Evolutionary conservation across 768 basidiomycete genomes (phyloP).

Genomic region (Tulasnella sp.): DNA sequence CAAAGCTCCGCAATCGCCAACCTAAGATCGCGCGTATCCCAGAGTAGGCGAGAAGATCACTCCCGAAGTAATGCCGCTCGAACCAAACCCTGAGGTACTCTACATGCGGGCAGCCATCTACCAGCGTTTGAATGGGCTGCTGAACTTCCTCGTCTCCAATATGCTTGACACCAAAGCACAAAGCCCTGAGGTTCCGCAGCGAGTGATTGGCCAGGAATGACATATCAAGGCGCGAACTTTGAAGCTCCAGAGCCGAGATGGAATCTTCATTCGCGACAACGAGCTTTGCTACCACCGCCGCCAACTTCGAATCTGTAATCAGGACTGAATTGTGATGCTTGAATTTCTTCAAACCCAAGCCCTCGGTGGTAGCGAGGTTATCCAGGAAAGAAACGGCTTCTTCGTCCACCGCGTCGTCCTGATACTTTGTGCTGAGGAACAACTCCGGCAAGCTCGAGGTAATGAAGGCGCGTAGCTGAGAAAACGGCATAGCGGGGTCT

Average conservation of each 20-base stretch:
- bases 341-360: not conserved
- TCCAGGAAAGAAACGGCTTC: not conserved
- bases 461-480: not conserved
- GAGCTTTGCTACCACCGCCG: too few relatives aligned
- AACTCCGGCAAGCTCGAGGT: not conserved
- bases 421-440: not conserved
- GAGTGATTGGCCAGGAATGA: not conserved
- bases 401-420: not conserved
- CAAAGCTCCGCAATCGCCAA: not conserved
- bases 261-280: not conserved
- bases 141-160: not conserved
- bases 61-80: too few relatives aligned
- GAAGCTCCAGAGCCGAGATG: not conserved
- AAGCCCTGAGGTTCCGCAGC: not conserved
- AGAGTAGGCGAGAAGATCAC: not conserved
- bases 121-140: not conserved
- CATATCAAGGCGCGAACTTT: not conserved
- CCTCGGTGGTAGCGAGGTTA: not conserved
- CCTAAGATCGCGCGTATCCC: not conserved
- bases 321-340: not conserved
- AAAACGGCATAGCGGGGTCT: not conserved
- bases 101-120: not conserved
- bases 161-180: not conserved
- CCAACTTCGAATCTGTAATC: not conserved
- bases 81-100: not conserved